phyloP scores from a whole-genome alignment of 768 basidiomycete genomes.

The Mycena polygramma region DNA sequence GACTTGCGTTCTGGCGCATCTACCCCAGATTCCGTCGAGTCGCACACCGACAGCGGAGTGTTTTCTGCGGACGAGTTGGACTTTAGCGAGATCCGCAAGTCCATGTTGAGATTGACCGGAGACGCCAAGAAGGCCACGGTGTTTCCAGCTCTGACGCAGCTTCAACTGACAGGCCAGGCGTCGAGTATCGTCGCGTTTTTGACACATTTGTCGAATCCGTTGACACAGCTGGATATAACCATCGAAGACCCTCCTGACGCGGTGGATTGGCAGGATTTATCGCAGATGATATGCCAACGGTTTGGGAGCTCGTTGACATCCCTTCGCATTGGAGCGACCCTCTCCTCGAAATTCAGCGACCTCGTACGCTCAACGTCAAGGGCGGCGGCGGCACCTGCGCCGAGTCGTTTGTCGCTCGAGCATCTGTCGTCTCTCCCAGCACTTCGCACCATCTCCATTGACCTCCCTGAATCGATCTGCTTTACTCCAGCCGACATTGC shows the following conservation, averaged over 20 bases:
- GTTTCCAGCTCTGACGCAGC: conserved; percentile 68
- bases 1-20: conserved; percentile 78
- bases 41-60: conserved; percentile 78
- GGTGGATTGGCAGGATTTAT: conserved; percentile 83
- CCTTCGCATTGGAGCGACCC: conserved; percentile 73
- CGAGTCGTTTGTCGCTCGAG: conserved; percentile 72
- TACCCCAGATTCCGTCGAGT: conserved; percentile 75
- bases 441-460: conserved; percentile 77
- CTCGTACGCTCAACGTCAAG: conserved; percentile 82
- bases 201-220: conserved; percentile 73
- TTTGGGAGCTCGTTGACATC: conserved; percentile 72
- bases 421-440: conserved; percentile 65
- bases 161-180: conserved; percentile 79
- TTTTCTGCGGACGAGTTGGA: conserved; percentile 85
- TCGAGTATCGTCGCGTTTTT: conserved; percentile 80
- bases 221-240: conserved; percentile 78
- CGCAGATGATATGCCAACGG: conserved; percentile 69
- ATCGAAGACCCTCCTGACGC: conserved; percentile 85
- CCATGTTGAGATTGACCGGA: conserved; percentile 72
- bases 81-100: conserved; percentile 81
- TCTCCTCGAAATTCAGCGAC: conserved; percentile 84
- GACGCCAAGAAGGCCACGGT: conserved; percentile 68
- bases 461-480: conserved; percentile 82
- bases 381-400: conserved; percentile 73
- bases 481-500: conserved; percentile 73